Percentiles rank a stretch among this genome's conserved stretches.
Conservation (phyloP, 768 basidiomycete species). For the Leccinum rimulosum region DNA sequence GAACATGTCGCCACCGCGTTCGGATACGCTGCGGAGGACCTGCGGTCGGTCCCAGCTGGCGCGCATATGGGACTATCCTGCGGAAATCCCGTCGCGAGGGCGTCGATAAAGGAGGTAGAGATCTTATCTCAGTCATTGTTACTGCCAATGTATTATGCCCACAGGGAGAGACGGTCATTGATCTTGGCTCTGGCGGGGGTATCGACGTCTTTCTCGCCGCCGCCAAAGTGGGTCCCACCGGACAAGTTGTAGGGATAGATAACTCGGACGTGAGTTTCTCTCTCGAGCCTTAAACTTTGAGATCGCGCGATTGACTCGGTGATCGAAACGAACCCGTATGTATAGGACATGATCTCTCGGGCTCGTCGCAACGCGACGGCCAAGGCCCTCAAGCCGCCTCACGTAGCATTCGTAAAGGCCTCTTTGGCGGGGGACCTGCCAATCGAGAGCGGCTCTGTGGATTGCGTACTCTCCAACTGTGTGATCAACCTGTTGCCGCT, state of each 20-base stretch:
- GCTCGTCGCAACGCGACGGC: slow-evolving; percentile 45
- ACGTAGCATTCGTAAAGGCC: slow-evolving; percentile 48
- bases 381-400: slow-evolving; percentile 43
- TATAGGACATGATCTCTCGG: slow-evolving; percentile 49
- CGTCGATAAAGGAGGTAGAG: slow-evolving; percentile 44
- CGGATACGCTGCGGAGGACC: slow-evolving; percentile 46
- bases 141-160: not conserved
- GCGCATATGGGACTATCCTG: slow-evolving; percentile 53
- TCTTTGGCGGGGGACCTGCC: slow-evolving; percentile 45
- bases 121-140: not conserved
- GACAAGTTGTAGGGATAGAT: slow-evolving; percentile 55
- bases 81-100: slow-evolving; percentile 49
- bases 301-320: not conserved
- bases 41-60: slow-evolving; percentile 41
- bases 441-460: slow-evolving; percentile 44
- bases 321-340: not conserved
- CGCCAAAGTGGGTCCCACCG: slow-evolving; percentile 44
- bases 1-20: slow-evolving; percentile 33
- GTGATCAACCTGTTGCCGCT: slow-evolving; percentile 50
- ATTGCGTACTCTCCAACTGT: slow-evolving; percentile 59
- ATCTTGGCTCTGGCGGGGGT: slow-evolving; percentile 58
- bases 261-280: slow-evolving; percentile 40
- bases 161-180: slow-evolving; percentile 55
- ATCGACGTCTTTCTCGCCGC: slow-evolving; percentile 56
- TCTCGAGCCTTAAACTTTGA: not conserved